Conservation (phyloP, 1,284 basidiomycete species). For the Cerioporus squamosus region DNA sequence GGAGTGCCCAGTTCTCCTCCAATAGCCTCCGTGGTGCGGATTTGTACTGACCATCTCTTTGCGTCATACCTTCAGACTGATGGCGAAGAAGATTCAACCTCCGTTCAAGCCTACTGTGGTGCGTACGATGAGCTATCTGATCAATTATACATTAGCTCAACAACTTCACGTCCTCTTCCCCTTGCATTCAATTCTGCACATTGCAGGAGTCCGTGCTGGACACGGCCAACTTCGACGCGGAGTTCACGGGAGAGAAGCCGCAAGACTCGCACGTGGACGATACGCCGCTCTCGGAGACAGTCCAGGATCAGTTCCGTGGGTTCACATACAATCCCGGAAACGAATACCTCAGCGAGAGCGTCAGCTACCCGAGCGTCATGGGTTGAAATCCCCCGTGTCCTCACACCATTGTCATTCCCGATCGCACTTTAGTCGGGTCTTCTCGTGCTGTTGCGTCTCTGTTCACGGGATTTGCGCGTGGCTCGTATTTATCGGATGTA, state of each 20-base stretch:
- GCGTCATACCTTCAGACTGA: constrained; percentile 51
- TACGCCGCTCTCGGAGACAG: constrained; percentile 90
- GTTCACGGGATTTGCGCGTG: not conserved
- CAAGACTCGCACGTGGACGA: constrained; percentile 95
- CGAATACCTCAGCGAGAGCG: constrained; percentile 80
- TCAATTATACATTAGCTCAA: not conserved
- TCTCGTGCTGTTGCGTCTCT: not conserved
- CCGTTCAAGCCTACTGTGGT: constrained; percentile 98
- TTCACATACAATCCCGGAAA: constrained; percentile 86
- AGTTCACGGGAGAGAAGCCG: constrained; percentile 92
- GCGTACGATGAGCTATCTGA: constrained; percentile 33
- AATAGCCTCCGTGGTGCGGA: not conserved
- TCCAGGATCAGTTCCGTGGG: constrained; percentile 92
- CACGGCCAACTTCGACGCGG: constrained; percentile 92
- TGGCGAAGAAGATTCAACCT: constrained; percentile 96
- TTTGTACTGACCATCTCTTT: constrained; percentile 5
- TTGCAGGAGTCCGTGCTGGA: constrained; percentile 78
- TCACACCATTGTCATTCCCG: not conserved
- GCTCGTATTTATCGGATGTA: not conserved
- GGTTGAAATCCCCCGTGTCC: constrained; percentile 20
- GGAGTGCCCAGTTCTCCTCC: too few relatives aligned
- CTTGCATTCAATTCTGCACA: too few relatives aligned
- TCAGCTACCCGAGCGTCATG: constrained; percentile 54
- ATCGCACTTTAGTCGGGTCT: not conserved
- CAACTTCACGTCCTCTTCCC: too few relatives aligned